Evolutionary conservation across 2,329 filamentous ascomycete genomes (phyloP), one percentile per base, ranked within the genome.

Genomic region (Aspergillus sp.): DNA sequence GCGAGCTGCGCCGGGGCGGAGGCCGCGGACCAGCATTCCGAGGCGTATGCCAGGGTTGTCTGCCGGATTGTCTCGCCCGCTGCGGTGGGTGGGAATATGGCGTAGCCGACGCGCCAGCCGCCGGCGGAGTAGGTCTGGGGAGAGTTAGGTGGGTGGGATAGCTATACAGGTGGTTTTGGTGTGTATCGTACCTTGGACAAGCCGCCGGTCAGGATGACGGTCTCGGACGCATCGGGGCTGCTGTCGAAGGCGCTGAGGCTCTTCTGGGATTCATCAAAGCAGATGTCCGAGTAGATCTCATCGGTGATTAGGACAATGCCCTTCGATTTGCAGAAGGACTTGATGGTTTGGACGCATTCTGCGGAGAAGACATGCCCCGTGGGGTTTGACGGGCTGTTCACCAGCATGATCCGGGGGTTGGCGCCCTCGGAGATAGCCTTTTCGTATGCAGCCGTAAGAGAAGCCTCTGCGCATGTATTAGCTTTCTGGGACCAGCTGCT

Each of bases 351-450:
- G 9, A 47, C 45, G 29, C 45, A 47, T 16, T 34, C 45, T 4
- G 31, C 45, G 5, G 45, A 47, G 14, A 47, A 47, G 10, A 47
- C 45, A 36, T 47, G 45, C 10, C 45, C 45, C n/a, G 45, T 47
- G 11, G 45, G 45, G 45, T 47, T 47, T 9, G 45, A 47, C 16
- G 45, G 45, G 45, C 45, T 47, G 45, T 47, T 47, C 2, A 47
- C 45, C 14, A 47, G 31, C 45, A 47, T 47, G 21, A 40, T 47
- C 11, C 45, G 31, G 10, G 45, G 45, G 45, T 47, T 38, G 7
- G 45, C 45, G 10, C 45, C 45, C 31, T 40, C 25, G n/a, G 45
- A 34, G 25, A 38, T 38, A 9, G 45, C 45, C n/a, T 47, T 34
- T 20, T 40, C 25, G 16, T 47, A 47, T 6, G 45, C 14, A 10